Evolutionary conservation across 768 basidiomycete species (phyloP), one percentile per base, ranked within the genome.

Genomic region (Mycena haematopus): DNA sequence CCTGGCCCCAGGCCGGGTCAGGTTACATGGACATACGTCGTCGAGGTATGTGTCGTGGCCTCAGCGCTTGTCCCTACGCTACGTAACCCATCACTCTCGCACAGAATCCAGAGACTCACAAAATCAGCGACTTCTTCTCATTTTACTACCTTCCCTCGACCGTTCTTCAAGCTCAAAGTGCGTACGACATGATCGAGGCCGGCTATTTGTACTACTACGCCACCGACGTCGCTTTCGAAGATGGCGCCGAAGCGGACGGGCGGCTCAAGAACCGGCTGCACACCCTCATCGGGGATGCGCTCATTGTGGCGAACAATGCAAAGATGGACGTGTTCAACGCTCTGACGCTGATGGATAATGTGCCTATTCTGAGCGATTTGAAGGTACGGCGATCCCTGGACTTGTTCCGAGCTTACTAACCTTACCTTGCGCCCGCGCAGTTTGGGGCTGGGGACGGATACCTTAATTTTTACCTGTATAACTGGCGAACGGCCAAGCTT

Each of bases 201-300:
- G 96, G 94, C 11, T 99, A 99, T 76, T 81, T 98, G 22, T 99
- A 86, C 76, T 99, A 98, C 77, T 99, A 99, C 71, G 97, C 94
- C n/a, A 90, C 91, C 10, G 89, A 91, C 52, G 82, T 79, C 7
- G 91, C 88, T 3, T 88, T 94, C 65, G 73, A 82, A 54, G 80
- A 83, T 21, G 84, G 78, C 8, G 82, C 84, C 33, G 87, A 92
- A 55, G 82, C 82, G 21, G 84, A 85, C 46, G 84, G 79, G 25
- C 77, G 74, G 27, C 74, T 97, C 56, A 90, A 89, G 74, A 81
- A 82, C 62, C 84, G 96, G 42, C 77, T 99, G 62, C 78, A 83
- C 52, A 80, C 81, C 9, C 79, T 99, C 53, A 80, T 96, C 25
- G 82, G 82, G 10, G 96, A 99, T 74, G 89, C 93, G 1, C 72